Conservation (phyloP, 306 rosid species). For the Trifolium repens region DNA sequence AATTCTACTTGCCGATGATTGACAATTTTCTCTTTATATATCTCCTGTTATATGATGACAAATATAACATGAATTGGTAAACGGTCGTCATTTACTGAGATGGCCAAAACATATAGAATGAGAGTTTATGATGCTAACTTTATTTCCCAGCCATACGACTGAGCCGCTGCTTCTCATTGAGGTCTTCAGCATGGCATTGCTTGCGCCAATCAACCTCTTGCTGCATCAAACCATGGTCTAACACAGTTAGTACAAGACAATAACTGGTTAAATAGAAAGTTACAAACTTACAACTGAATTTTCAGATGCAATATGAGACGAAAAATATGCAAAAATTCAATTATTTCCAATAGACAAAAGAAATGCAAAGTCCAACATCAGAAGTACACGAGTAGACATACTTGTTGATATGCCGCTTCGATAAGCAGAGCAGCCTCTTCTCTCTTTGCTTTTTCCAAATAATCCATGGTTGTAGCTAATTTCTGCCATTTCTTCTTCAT, state of each 20-base stretch:
- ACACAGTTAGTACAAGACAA: constrained; percentile 20
- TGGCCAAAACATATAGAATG: too few relatives aligned
- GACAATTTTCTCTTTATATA: constrained; percentile 67
- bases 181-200: constrained; percentile 77
- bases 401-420: too few relatives aligned
- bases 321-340: not conserved
- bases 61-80: not conserved
- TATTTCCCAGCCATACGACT: constrained; percentile 59
- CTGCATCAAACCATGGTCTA: constrained; percentile 53
- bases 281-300: not conserved
- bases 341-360: not conserved
- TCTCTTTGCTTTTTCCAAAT: constrained; percentile 89
- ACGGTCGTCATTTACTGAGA: not conserved
- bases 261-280: too few relatives aligned
- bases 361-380: too few relatives aligned
- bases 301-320: not conserved
- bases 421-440: constrained; percentile 84
- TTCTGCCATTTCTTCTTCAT: constrained; percentile 89
- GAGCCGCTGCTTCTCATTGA: constrained; percentile 83
- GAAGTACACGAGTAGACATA: too few relatives aligned
- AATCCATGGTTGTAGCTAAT: constrained; percentile 80
- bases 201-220: constrained; percentile 57
- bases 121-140: constrained; percentile 51
- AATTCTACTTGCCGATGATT: constrained; percentile 40
- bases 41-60: constrained; percentile 48